These are phyloP conservation scores for Phaeodactylum tricornutum DNA, from an alignment of 108 stramenopile genomes.

Conservation along the genomic window DNA sequence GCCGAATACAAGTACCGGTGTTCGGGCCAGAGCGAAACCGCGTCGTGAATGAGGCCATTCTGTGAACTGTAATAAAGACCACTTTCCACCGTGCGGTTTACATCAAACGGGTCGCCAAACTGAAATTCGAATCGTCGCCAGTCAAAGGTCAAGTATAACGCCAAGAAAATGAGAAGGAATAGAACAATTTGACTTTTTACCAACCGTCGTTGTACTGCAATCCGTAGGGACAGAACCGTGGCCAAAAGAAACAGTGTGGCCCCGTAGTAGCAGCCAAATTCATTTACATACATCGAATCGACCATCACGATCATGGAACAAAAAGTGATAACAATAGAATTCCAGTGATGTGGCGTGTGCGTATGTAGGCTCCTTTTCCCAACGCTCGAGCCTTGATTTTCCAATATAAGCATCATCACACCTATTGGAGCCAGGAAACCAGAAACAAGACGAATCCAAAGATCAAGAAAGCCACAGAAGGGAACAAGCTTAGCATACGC, in stretches of 20 bases:
- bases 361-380: background rate
- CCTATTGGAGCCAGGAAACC: slow-evolving; percentile 22
- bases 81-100: too few relatives aligned
- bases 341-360: too few relatives aligned
- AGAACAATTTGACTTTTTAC: too few relatives aligned
- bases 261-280: slow-evolving; percentile 46
- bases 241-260: slow-evolving; percentile 22
- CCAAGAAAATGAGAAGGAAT: too few relatives aligned
- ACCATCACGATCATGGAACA: slow-evolving; percentile 55
- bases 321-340: too few relatives aligned
- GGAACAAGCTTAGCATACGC: slow-evolving; percentile 20
- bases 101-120: slow-evolving; percentile 9
- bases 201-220: too few relatives aligned
- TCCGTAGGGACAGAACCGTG: slow-evolving; percentile 26
- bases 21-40: slow-evolving; percentile 48
- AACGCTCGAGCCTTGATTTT: background rate
- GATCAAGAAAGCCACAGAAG: slow-evolving; percentile 58
- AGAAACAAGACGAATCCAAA: slow-evolving; percentile 68
- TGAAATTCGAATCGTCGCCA: slow-evolving; percentile 13
- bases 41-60: slow-evolving; percentile 30
- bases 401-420: too few relatives aligned
- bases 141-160: slow-evolving; percentile 13
- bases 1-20: slow-evolving; percentile 31
- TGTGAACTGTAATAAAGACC: slow-evolving; percentile 52
- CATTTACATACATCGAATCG: slow-evolving; percentile 53